These are phyloP conservation scores for Fusarium sp. DNA, from an alignment of 2,329 filamentous ascomycete species.

Conservation along the genomic window DNA sequence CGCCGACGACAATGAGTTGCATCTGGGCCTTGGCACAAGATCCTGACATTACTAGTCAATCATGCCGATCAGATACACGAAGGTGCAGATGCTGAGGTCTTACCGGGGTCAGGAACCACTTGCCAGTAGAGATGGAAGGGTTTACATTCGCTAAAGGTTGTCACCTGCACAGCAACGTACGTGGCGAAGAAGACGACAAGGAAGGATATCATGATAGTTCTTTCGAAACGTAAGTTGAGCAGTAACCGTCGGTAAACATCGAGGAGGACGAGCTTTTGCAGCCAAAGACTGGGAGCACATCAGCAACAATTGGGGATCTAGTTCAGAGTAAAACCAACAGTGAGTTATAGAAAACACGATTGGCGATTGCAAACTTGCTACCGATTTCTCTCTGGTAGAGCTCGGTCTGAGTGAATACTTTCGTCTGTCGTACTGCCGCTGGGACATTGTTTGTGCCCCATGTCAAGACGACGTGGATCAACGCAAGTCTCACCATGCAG, in stretches of 20 bases:
- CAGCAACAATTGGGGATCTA: too few relatives aligned
- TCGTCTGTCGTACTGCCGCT: slow-evolving; percentile 20
- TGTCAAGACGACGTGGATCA: slow-evolving; percentile 33
- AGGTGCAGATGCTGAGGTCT: neutral
- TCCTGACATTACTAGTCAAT: slow-evolving; percentile 5
- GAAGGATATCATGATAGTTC: slow-evolving; percentile 29
- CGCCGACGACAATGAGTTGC: slow-evolving; percentile 41
- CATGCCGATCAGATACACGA: neutral
- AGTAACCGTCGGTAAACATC: slow-evolving; percentile 39
- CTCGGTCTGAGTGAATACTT: slow-evolving; percentile 21
- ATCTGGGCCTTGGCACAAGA: slow-evolving; percentile 36
- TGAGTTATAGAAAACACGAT: slow-evolving; percentile 35
- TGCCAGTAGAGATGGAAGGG: slow-evolving; percentile 41
- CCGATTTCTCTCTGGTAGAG: slow-evolving; percentile 24
- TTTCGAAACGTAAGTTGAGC: slow-evolving; percentile 25
- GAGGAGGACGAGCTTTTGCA: slow-evolving; percentile 39
- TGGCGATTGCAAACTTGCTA: slow-evolving; percentile 29
- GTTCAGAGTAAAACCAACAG: slow-evolving; percentile 31
- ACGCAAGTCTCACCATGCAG: slow-evolving; percentile 24
- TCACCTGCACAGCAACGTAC: slow-evolving; percentile 33
- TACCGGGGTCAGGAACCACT: slow-evolving; percentile 36
- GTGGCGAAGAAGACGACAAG: slow-evolving; percentile 34
- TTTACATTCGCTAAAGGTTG: slow-evolving; percentile 37
- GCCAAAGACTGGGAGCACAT: slow-evolving; percentile 41
- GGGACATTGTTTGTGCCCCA: slow-evolving; percentile 35